These are phyloP conservation scores for Macaranga tanarius DNA, from an alignment of 441 rosid species.

Conservation along the genomic window DNA sequence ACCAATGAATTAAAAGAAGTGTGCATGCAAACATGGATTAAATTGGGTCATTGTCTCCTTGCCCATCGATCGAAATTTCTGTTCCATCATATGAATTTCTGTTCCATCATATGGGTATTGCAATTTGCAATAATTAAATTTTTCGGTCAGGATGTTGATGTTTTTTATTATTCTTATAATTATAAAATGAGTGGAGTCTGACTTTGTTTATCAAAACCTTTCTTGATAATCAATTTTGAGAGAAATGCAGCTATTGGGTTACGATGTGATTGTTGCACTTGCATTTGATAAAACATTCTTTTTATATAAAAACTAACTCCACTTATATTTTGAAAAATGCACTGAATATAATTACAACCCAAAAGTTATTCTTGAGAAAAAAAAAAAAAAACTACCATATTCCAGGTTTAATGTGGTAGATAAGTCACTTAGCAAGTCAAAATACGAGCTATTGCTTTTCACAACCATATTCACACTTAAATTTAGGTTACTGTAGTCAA, in stretches of 20 bases:
- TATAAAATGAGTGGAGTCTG: slow-evolving; percentile 40
- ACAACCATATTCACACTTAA: slow-evolving; percentile 11
- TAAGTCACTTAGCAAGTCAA: slow-evolving; percentile 26
- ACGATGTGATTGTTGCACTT: not conserved
- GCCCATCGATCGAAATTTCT: not conserved
- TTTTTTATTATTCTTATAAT: not conserved
- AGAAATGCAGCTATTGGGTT: no score
- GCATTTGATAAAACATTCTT: slow-evolving; percentile 23
- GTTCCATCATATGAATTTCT: slow-evolving; percentile 1
- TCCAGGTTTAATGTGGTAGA: slow-evolving; percentile 10
- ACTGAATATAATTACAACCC: no score
- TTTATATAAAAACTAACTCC: not conserved
- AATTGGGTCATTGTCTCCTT: slow-evolving; percentile 35
- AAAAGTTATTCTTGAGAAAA: no score
- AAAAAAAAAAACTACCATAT: not conserved
- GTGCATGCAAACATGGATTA: slow-evolving; percentile 25
- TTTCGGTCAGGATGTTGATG: slow-evolving; percentile 47
- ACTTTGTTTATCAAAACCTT: slow-evolving; percentile 8
- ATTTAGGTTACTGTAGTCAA: not conserved
- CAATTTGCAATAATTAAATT: slow-evolving; percentile 4
- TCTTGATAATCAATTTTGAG: not conserved
- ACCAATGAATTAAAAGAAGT: slow-evolving; percentile 23
- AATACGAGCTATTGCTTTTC: slow-evolving; percentile 43
- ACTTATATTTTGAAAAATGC: not conserved
- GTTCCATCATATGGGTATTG: slow-evolving; percentile 13